Evolutionary conservation across 2,329 filamentous ascomycete genomes (phyloP).

Genomic region (Aspergillus ustus): DNA sequence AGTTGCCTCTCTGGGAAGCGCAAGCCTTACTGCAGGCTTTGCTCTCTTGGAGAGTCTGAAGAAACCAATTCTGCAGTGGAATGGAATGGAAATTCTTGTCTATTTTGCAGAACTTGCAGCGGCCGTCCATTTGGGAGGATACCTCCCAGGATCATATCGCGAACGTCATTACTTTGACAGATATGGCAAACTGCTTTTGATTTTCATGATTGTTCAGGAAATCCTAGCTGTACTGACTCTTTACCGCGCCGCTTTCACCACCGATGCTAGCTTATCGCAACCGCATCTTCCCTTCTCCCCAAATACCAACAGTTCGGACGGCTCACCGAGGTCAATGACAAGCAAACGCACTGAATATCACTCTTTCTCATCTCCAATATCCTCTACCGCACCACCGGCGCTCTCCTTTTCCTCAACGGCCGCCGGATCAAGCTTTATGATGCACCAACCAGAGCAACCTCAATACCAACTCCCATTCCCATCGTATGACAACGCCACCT

Average conservation of each 20-base stretch:
- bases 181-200: constrained; percentile 43
- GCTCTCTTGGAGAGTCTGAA: constrained; percentile 45
- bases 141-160: constrained; percentile 36
- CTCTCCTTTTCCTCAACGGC: constrained; percentile 38
- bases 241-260: constrained; percentile 21
- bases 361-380: constrained; percentile 28
- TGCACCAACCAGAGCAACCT: constrained; percentile 27
- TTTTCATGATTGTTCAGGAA: constrained; percentile 47
- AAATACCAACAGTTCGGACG: not conserved
- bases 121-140: constrained; percentile 43
- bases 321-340: constrained; percentile 19
- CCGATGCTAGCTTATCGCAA: constrained; percentile 12
- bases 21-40: constrained; percentile 47
- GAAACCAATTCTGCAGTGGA: constrained; percentile 42
- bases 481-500: constrained; percentile 21
- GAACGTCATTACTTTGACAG: constrained; percentile 43
- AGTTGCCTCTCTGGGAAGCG: constrained; percentile 42
- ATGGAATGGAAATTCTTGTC: constrained; percentile 44
- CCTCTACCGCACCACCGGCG: constrained; percentile 24
- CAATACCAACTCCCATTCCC: constrained; percentile 30
- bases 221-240: constrained; percentile 36
- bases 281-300: constrained; percentile 9
- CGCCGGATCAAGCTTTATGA: constrained; percentile 33
- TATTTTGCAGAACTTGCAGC: constrained; percentile 43
- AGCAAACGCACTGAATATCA: constrained; percentile 21